These are phyloP conservation scores for Arachnopeziza araneosa DNA, from an alignment of 2,329 filamentous ascomycete species.

Conservation along the genomic window DNA sequence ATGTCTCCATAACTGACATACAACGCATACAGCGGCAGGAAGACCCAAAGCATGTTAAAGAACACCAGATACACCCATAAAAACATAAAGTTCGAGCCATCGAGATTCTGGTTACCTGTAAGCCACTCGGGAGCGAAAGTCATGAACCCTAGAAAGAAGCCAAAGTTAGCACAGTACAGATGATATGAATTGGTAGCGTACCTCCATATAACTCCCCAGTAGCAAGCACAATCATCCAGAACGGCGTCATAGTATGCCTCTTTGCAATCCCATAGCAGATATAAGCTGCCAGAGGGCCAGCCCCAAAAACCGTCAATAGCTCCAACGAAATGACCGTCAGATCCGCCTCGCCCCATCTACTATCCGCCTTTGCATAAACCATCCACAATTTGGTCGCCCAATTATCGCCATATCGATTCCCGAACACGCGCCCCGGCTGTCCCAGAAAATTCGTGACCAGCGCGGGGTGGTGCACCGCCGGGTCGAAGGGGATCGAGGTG, in stretches of 20 bases:
- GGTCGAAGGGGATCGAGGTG: constrained; percentile 42
- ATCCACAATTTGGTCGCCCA: constrained; percentile 57
- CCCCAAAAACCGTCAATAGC: constrained; percentile 58
- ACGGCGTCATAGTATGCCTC: constrained; percentile 48
- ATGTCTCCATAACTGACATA: constrained; percentile 52
- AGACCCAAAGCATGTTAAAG: constrained; percentile 65
- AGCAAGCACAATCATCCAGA: constrained; percentile 60
- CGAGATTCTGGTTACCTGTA: constrained; percentile 54
- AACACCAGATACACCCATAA: constrained; percentile 61
- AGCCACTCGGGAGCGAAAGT: constrained; percentile 68
- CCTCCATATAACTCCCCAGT: constrained; percentile 63
- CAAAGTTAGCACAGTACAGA: background rate
- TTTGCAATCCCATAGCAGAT: constrained; percentile 56
- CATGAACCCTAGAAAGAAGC: constrained; percentile 50
- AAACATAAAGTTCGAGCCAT: constrained; percentile 59
- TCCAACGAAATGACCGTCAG: constrained; percentile 59
- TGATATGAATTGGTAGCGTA: constrained; percentile 27
- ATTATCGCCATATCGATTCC: constrained; percentile 49
- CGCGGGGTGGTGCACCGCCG: constrained; percentile 33
- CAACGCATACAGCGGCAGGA: constrained; percentile 54
- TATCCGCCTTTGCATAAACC: constrained; percentile 61
- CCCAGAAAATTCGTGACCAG: constrained; percentile 44
- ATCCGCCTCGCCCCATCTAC: constrained; percentile 58
- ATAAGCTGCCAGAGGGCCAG: constrained; percentile 53
- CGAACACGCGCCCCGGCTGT: constrained; percentile 44